phyloP scores from a whole-genome alignment of 2,329 filamentous ascomycete species.

The Aspergillus ibericus region DNA sequence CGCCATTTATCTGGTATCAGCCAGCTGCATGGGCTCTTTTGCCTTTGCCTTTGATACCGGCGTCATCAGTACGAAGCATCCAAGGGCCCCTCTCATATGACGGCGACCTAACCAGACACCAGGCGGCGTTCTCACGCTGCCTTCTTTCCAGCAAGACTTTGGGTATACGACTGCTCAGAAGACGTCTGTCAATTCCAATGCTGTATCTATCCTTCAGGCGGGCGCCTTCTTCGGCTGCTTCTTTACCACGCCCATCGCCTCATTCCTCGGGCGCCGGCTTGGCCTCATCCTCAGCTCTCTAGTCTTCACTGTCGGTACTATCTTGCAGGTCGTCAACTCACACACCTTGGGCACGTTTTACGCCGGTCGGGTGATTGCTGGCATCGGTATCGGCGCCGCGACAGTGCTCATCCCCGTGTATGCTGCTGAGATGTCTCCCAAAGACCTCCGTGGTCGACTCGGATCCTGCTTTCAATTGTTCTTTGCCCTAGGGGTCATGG shows the following conservation, averaged over 20 bases:
- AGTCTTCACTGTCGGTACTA: constrained; percentile 38
- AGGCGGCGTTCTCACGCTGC: constrained; percentile 48
- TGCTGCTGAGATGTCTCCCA: constrained; percentile 44
- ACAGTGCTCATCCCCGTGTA: constrained; percentile 45
- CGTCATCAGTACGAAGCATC: constrained; percentile 29
- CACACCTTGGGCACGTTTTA: constrained; percentile 48
- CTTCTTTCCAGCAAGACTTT: constrained; percentile 46
- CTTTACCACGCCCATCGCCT: constrained; percentile 48
- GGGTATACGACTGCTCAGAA: constrained; percentile 35
- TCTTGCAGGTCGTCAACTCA: constrained; percentile 50
- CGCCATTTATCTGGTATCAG: constrained; percentile 37
- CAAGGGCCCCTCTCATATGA: not conserved
- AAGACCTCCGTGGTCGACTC: constrained; percentile 42
- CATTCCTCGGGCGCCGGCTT: constrained; percentile 45
- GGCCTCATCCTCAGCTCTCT: constrained; percentile 47
- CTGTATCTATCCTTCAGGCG: constrained; percentile 51
- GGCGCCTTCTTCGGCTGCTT: constrained; percentile 56
- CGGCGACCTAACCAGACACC: not conserved
- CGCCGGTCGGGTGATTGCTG: constrained; percentile 48
- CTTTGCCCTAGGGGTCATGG: constrained; percentile 39
- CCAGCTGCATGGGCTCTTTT: constrained; percentile 42
- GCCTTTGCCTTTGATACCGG: constrained; percentile 43
- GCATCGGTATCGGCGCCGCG: constrained; percentile 48
- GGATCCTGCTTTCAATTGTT: constrained; percentile 43
- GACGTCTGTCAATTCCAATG: constrained; percentile 48